Evolutionary conservation across 768 basidiomycete genomes (phyloP).

Genomic region (Saitozyma podzolica): DNA sequence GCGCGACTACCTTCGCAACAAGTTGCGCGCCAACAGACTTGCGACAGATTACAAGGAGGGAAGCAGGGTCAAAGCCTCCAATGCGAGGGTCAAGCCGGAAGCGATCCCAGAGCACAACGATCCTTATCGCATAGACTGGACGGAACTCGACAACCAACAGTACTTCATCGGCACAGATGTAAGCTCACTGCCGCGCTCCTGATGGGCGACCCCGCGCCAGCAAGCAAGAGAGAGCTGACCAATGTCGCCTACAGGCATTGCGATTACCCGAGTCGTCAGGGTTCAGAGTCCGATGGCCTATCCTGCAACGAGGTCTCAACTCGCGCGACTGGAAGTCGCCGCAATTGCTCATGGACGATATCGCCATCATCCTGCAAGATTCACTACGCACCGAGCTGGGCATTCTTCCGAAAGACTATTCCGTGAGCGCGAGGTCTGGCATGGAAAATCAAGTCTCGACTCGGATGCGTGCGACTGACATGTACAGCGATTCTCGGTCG

Average conservation of each 20-base stretch:
- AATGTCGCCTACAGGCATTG: conserved; percentile 22
- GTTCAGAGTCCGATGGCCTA: conserved; percentile 78
- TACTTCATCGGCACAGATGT: conserved; percentile 37
- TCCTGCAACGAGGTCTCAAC: conserved; percentile 79
- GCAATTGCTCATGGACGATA: conserved; percentile 72
- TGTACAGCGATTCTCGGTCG: conserved; percentile 73
- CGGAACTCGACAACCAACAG: conserved; percentile 63
- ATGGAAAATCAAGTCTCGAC: not conserved
- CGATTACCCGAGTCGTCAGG: conserved; percentile 62
- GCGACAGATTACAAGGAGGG: conserved; percentile 42
- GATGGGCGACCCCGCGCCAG: too few species aligned
- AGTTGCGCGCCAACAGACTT: conserved; percentile 61
- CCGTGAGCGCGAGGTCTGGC: conserved; percentile 20
- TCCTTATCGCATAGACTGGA: conserved; percentile 81
- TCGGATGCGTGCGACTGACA: not conserved
- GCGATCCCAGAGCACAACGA: conserved; percentile 83
- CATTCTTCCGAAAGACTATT: conserved; percentile 33
- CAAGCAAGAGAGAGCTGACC: conserved; percentile 5
- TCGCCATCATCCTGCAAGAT: conserved; percentile 67
- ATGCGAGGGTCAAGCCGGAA: conserved; percentile 79
- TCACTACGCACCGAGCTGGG: conserved; percentile 55
- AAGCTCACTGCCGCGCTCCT: conserved; percentile 2
- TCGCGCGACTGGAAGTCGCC: conserved; percentile 64
- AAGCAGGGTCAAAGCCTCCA: conserved; percentile 58
- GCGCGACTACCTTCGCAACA: conserved; percentile 50